These are phyloP conservation scores for Trichophyton equinum DNA, from an alignment of 2,329 filamentous ascomycete species.

Conservation along the genomic window DNA sequence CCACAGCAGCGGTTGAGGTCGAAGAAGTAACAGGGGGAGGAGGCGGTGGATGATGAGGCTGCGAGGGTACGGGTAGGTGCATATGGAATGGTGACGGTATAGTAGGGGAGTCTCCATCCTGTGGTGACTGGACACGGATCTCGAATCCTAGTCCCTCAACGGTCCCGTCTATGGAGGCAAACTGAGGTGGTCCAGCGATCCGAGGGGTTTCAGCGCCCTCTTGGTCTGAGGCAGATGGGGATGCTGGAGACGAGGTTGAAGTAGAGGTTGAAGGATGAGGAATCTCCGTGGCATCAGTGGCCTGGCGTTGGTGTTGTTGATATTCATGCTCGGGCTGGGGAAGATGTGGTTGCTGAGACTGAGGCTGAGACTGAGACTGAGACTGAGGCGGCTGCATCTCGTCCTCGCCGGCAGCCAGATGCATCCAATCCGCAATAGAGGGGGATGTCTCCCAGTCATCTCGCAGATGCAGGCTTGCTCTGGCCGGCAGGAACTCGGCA, in stretches of 20 bases:
- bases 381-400: constrained; percentile 15
- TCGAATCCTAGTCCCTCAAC: constrained; percentile 33
- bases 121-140: constrained; percentile 28
- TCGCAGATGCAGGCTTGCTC: constrained; percentile 33
- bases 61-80: constrained; percentile 26
- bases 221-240: background rate
- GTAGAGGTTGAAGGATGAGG: background rate
- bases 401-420: constrained; percentile 31
- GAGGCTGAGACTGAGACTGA: constrained; percentile 21
- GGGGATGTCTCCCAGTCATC: constrained; percentile 40
- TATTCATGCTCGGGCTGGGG: constrained; percentile 7
- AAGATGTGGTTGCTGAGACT: background rate
- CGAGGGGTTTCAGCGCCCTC: constrained; percentile 21
- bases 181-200: constrained; percentile 11
- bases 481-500: constrained; percentile 24
- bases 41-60: constrained; percentile 35
- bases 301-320: constrained; percentile 3
- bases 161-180: constrained; percentile 19
- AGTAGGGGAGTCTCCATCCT: constrained; percentile 19
- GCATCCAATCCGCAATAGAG: constrained; percentile 39
- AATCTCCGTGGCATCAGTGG: background rate
- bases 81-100: constrained; percentile 16
- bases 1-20: background rate
- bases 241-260: background rate
- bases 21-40: constrained; percentile 22